Percentiles rank a stretch among this genome's conserved stretches.
Conservation (phyloP, 2,329 filamentous ascomycete species). For the Nemania diffusa region DNA sequence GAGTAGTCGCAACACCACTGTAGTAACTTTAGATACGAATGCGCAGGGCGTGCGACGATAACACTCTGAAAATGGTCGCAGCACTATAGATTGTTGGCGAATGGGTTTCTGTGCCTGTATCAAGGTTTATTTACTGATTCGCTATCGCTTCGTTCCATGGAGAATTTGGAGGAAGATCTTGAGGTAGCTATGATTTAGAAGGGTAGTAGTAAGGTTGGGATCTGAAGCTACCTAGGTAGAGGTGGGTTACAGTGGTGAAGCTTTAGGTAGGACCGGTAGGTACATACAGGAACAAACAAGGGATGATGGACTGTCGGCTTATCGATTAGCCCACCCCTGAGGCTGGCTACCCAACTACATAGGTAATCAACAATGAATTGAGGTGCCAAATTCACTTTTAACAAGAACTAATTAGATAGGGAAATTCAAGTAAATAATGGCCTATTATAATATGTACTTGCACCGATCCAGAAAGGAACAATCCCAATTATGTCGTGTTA, state of each 20-base stretch:
- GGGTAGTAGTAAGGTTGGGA: conserved; percentile 1
- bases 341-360: too few species aligned
- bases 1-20: not conserved
- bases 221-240: too few species aligned
- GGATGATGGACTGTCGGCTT: too few species aligned
- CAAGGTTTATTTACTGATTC: not conserved
- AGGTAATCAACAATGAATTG: too few species aligned
- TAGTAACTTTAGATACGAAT: not conserved
- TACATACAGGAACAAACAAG: too few species aligned
- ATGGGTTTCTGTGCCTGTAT: not conserved
- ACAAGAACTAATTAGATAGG: too few species aligned
- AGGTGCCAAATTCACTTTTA: too few species aligned
- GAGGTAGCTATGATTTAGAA: not conserved
- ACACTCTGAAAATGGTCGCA: not conserved
- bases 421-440: too few species aligned
- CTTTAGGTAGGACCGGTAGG: not conserved
- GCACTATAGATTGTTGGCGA: not conserved
- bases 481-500: too few species aligned
- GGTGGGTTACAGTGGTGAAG: conserved; percentile 18
- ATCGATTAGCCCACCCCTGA: conserved; percentile 10
- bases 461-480: too few species aligned
- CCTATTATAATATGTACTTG: too few species aligned
- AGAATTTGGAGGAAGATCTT: not conserved
- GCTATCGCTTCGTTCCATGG: not conserved
- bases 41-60: not conserved